Conservation (phyloP, 2,329 filamentous ascomycete genomes). For the Zasmidium citrigriseum region DNA sequence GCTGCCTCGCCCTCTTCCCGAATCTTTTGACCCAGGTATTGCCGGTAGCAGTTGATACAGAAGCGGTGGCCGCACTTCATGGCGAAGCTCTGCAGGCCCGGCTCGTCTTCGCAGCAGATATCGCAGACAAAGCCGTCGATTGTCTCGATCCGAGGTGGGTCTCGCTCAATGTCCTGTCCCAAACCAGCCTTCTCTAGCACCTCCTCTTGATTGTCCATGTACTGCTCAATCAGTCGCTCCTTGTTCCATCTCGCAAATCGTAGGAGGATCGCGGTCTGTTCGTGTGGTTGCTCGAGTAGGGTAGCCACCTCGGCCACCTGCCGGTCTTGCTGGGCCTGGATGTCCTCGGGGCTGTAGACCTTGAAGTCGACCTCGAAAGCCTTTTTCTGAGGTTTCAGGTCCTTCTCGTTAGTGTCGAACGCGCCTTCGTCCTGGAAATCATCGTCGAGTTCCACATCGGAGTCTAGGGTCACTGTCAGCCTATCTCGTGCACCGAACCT, state of each 20-base stretch:
- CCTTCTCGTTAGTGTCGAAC: constrained; percentile 66
- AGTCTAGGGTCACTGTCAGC: constrained; percentile 40
- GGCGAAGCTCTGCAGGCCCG: constrained; percentile 77
- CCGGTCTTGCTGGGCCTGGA: constrained; percentile 79
- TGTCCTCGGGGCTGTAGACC: constrained; percentile 76
- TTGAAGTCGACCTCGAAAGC: constrained; percentile 83
- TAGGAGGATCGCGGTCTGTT: constrained; percentile 86
- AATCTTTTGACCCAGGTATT: constrained; percentile 92
- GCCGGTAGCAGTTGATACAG: constrained; percentile 87
- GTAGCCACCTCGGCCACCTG: constrained; percentile 88
- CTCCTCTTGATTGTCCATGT: constrained; percentile 84
- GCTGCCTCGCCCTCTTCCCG: constrained; percentile 93
- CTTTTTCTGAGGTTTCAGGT: constrained; percentile 71
- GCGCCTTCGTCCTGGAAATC: constrained; percentile 58
- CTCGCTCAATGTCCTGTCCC: constrained; percentile 59
- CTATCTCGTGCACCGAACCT: not conserved
- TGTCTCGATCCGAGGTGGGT: constrained; percentile 67
- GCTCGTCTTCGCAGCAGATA: constrained; percentile 91
- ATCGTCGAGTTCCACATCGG: constrained; percentile 58
- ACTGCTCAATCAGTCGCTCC: constrained; percentile 88
- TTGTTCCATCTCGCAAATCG: constrained; percentile 95
- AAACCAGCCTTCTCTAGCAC: constrained; percentile 84
- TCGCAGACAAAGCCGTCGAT: constrained; percentile 83
- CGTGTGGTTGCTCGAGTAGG: constrained; percentile 84
- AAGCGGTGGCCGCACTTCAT: constrained; percentile 95